Evolutionary conservation across 2,329 filamentous ascomycete genomes (phyloP), one percentile per base, ranked within the genome.

Genomic region (Ascochyta fabae): DNA sequence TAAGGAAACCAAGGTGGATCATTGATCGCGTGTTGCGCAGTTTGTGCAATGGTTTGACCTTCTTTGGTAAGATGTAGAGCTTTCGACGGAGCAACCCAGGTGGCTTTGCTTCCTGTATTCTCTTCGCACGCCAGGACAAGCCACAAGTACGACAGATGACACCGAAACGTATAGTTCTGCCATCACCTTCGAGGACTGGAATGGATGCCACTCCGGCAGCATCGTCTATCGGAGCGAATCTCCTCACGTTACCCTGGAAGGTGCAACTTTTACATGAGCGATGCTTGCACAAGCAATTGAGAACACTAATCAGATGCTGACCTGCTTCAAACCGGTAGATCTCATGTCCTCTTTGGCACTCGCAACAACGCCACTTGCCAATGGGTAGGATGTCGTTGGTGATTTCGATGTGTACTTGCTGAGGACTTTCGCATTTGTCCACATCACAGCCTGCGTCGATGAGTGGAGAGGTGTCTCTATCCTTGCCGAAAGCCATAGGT

Each of bases 161-260:
- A 19, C 70, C 69, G 48, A 68, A 71, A 1, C 48, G 56, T 15
- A 70, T 34, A 3, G 46, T 33, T n/a, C 57, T 54, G 39, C 22
- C 35, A 4, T 19, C 34, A 3, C 42, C 40, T 23, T 45, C 40
- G n/a, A 23, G 19, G 12, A 40, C 9, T 10, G 51, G 45, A 33
- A 54, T 23, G 13, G 62, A 42, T 8, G 60, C 64, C 4, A 71
- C 57, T 15, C 64, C 52, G 26, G 58, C 54, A 3, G 61, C 60
- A 49, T 72, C 67, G n/a, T 59, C 48, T 45, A 69, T 68, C 7
- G 69, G 68, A 7, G 62, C 49, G 42, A 69, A 72, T 0, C 43
- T 41, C 49, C 60, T 65, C 12, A 71, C 53, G 13, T 53, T 43
- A 2, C 64, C 66, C 15, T 59, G 46, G 26, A 66, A 44, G 7